Evolutionary conservation across 148 eudicot genomes (phyloP), one percentile per base, ranked within the genome.

Genomic region (Arctostaphylos glauca): DNA sequence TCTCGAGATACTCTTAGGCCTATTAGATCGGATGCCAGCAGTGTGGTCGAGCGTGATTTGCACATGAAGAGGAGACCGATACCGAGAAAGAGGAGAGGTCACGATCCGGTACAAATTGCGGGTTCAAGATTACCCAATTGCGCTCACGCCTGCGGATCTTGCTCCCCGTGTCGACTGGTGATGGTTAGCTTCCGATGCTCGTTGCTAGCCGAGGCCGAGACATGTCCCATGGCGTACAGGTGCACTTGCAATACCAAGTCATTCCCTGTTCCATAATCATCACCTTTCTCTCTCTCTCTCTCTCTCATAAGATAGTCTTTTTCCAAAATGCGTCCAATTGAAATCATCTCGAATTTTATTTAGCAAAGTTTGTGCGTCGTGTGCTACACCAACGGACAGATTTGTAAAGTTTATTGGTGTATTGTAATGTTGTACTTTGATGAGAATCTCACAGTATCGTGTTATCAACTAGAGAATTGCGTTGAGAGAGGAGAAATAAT

Each of bases 171-270:
- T 74, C 91, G 88, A 76, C 86, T 91, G 54, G 98, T 91, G 1
- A 89, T 90, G 92, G 95, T 94, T 10, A 90, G 94, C 90, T 89
- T 91, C 83, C 90, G 84, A 46, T 94, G 95, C 80, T 81, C 92
- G 4, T 60, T 91, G 5, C 78, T 87, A 59, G 93, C 91, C 58
- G 94, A 94, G 84, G 91, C 98, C 2, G 94, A 94, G 89, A 90
- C 98, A 46, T 94, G 98, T 86, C 95, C 98, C n/a, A 87, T 94
- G 91, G 93, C 95, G 77, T 94, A 94, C 58, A 91, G 91, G 68
- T 94, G 97, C 88, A 91, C 91, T 94, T 94, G 95, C 82, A 91
- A 82, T 80, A 90, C 89, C 80, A 94, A 92, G 88, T 91, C 93
- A 5, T 94, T 88, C 83, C 98, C 92, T 54, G 90, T 94, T 74